Conservation (phyloP, 805 yeast genomes). For the Maudiozyma serrabonitensis region DNA sequence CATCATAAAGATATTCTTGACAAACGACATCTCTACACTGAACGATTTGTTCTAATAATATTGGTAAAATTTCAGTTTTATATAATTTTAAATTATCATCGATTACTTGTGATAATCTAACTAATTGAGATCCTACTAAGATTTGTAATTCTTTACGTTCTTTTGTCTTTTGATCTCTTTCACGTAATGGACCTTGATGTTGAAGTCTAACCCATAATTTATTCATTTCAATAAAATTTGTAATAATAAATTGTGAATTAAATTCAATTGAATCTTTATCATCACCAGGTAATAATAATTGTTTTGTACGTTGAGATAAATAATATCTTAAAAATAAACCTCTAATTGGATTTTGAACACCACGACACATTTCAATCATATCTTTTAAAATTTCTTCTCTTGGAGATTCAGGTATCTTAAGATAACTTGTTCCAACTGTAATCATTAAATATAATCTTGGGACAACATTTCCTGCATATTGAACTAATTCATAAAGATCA, state of each 20-base stretch:
- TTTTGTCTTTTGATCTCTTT: constrained; percentile 57
- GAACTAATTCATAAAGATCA: constrained; percentile 88
- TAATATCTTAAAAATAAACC: constrained; percentile 88
- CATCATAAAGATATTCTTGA: constrained; percentile 85
- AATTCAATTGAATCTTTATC: constrained; percentile 9
- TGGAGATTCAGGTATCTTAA: constrained; percentile 61
- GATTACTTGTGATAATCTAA: constrained; percentile 77
- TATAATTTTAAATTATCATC: constrained; percentile 49
- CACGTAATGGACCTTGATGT: constrained; percentile 88
- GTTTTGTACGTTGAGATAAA: constrained; percentile 70
- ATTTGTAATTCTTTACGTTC: constrained; percentile 88
- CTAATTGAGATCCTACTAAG: constrained; percentile 86
- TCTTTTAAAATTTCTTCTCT: constrained; percentile 81
- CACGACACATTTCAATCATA: constrained; percentile 96
- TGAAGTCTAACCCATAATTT: constrained; percentile 95
- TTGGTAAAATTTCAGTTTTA: constrained; percentile 54
- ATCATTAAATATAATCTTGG: constrained; percentile 92
- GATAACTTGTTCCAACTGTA: constrained; percentile 84
- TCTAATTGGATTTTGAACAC: constrained; percentile 90
- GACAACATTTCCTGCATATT: constrained; percentile 86
- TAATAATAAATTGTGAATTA: constrained; percentile 59
- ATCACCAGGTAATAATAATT: constrained; percentile 21
- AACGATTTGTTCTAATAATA: constrained; percentile 76
- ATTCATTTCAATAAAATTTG: constrained; percentile 94
- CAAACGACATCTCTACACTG: constrained; percentile 90